Evolutionary conservation across 805 yeast genomes (phyloP).

Genomic region (Schizosaccharomyces cryophilus): DNA sequence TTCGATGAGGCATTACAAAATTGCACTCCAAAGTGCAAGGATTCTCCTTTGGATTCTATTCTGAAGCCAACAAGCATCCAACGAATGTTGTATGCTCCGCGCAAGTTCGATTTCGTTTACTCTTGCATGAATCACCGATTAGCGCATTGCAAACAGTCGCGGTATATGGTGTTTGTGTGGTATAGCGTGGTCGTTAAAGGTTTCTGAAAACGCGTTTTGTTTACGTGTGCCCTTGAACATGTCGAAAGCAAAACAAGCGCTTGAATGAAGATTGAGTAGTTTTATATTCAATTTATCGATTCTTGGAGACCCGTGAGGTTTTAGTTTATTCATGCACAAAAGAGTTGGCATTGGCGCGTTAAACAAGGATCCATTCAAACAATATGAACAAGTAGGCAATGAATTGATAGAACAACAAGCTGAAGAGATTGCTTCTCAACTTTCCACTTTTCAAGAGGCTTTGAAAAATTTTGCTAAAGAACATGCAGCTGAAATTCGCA

Average conservation of each 20-base stretch:
- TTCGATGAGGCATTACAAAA: background rate
- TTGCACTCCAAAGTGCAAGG: background rate
- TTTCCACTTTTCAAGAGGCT: constrained; percentile 53
- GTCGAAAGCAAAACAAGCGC: no score
- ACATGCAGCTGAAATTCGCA: constrained; percentile 41
- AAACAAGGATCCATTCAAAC: constrained; percentile 4
- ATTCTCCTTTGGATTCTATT: background rate
- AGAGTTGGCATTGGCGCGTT: background rate
- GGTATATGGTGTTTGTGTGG: background rate
- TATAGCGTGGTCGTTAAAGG: background rate
- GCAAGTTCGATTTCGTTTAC: background rate
- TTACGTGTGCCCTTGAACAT: background rate
- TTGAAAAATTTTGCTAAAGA: constrained; percentile 49
- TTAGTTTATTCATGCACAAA: background rate
- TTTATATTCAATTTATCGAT: no score
- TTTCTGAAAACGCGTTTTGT: background rate
- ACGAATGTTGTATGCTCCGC: no score
- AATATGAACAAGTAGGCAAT: constrained; percentile 28
- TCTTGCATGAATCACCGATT: background rate
- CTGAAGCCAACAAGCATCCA: no score
- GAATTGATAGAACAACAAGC: constrained; percentile 28
- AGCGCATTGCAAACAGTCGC: background rate
- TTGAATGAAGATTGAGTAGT: no score
- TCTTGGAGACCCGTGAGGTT: background rate
- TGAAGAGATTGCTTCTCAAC: constrained; percentile 40